phyloP scores from a whole-genome alignment of 2,329 filamentous ascomycete species.

The Colletotrichum filicis region DNA sequence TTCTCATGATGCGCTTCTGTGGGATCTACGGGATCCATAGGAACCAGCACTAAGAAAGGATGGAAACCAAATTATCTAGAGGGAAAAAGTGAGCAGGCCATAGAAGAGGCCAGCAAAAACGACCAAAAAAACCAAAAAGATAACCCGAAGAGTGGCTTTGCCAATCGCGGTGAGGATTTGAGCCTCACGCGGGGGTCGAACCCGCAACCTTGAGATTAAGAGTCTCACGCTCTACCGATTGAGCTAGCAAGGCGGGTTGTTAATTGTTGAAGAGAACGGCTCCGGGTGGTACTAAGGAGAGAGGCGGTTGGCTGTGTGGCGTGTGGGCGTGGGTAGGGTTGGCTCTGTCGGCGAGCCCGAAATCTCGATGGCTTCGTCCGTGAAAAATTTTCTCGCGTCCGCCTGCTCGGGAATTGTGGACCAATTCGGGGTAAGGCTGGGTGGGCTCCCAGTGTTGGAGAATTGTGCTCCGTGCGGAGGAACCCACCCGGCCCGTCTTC shows the following conservation, averaged over 20 bases:
- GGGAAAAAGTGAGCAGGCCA: not conserved
- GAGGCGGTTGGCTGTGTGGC: not conserved
- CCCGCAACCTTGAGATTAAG: conserved; percentile 53
- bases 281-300: not conserved
- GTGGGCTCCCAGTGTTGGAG: not conserved
- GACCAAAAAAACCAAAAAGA: too few relatives aligned
- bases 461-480: not conserved
- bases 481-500: conserved; percentile 12
- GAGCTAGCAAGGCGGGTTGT: conserved; percentile 34
- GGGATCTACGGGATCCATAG: too few relatives aligned
- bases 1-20: too few relatives aligned
- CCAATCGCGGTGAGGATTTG: conserved; percentile 31
- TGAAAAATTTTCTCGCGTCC: not conserved
- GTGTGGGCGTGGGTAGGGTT: not conserved
- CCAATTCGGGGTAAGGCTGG: not conserved
- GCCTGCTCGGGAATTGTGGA: not conserved
- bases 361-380: conserved; percentile 1
- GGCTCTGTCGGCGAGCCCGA: conserved; percentile 1
- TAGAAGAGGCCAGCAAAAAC: not conserved
- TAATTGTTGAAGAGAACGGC: accelerated
- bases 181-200: conserved; percentile 40
- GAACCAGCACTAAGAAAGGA: too few relatives aligned
- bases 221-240: conserved; percentile 60
- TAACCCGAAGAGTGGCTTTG: not conserved
- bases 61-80: too few relatives aligned